These are phyloP conservation scores for Entonaema liquescens DNA, from an alignment of 495 filamentous ascomycete species.

Conservation along the genomic window DNA sequence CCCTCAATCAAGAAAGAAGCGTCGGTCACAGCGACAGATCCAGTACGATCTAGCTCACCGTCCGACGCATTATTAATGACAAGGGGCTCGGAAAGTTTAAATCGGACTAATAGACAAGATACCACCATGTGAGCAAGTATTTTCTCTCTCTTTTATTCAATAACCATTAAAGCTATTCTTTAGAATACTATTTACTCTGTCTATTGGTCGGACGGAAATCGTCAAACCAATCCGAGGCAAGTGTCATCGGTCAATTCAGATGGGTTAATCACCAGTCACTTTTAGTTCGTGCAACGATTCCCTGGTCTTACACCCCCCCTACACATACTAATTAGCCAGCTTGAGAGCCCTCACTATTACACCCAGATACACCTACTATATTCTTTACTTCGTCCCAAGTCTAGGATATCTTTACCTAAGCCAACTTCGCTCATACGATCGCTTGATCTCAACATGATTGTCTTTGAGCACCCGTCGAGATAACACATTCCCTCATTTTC, in stretches of 20 bases:
- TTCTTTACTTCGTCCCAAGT: slow-evolving; percentile 7
- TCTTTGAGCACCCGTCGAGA: not conserved
- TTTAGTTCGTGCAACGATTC: slow-evolving; percentile 5
- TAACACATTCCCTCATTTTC: not conserved
- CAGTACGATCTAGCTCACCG: slow-evolving; percentile 18
- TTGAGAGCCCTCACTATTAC: not conserved
- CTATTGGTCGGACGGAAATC: slow-evolving; percentile 3
- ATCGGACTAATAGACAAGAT: slow-evolving; percentile 19
- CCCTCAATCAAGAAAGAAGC: slow-evolving; percentile 7
- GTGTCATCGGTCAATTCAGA: not conserved
- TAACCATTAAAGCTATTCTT: not conserved
- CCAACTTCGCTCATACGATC: not conserved
- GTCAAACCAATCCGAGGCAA: not conserved
- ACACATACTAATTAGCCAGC: not conserved
- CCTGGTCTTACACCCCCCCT: not conserved
- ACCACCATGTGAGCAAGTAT: slow-evolving; percentile 27
- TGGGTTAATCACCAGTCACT: not conserved
- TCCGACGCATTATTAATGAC: slow-evolving; percentile 36
- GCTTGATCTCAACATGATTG: slow-evolving; percentile 16
- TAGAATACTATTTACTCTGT: not conserved
- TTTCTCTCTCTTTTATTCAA: not conserved
- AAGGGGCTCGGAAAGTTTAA: slow-evolving; percentile 9
- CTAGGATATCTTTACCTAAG: not conserved
- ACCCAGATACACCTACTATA: slow-evolving; percentile 3
- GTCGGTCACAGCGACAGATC: slow-evolving; percentile 2